These are phyloP conservation scores for Lactifluus rugatus DNA, from an alignment of 768 basidiomycete species.

Conservation along the genomic window DNA sequence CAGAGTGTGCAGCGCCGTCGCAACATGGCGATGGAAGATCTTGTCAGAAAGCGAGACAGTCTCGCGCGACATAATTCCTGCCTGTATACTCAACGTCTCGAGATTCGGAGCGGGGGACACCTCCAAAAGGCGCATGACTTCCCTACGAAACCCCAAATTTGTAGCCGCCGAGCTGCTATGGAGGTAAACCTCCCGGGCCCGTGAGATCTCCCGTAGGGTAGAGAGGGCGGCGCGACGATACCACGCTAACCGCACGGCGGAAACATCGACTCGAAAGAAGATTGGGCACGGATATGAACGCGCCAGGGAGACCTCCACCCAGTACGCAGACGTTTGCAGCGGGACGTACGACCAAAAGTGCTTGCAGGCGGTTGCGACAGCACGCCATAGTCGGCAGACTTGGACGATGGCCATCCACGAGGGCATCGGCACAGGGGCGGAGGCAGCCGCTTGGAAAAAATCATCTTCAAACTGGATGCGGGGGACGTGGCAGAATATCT, in stretches of 20 bases:
- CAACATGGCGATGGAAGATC: not conserved
- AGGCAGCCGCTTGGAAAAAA: no score
- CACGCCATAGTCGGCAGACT: constrained; percentile 1
- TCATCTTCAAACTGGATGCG: constrained; percentile 9
- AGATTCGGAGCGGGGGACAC: not conserved
- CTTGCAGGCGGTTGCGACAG: not conserved
- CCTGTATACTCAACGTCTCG: not conserved
- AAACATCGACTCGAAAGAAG: not conserved
- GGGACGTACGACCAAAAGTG: constrained; percentile 9
- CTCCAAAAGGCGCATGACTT: not conserved
- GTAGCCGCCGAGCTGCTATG: not conserved
- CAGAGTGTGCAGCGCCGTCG: not conserved
- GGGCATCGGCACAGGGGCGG: not conserved
- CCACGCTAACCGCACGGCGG: not conserved
- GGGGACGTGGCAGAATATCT: constrained; percentile 8
- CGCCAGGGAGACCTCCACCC: not conserved
- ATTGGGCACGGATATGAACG: constrained; percentile 1
- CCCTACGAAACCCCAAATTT: not conserved
- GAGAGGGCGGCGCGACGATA: not conserved
- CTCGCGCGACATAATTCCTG: not conserved
- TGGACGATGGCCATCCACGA: constrained; percentile 1
- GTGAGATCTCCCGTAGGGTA: not conserved
- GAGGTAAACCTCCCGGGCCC: constrained; percentile 3
- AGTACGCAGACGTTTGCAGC: not conserved
- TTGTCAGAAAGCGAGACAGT: not conserved